Conservation (phyloP, 805 yeast genomes). For the Candida qinlingensis region DNA sequence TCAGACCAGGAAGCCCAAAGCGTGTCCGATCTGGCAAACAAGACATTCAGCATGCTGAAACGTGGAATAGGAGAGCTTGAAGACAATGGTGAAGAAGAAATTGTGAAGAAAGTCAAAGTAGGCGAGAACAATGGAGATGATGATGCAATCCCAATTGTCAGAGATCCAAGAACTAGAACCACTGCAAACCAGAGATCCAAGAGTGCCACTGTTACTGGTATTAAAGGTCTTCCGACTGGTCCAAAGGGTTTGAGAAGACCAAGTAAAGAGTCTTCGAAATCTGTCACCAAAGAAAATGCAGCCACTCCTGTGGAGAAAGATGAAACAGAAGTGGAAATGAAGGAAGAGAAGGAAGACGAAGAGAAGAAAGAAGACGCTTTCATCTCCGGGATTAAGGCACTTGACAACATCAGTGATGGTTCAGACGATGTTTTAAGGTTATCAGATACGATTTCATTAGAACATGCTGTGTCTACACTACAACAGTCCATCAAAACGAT, state of each 20-base stretch:
- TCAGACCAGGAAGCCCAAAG: too few species aligned
- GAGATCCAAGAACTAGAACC: background rate
- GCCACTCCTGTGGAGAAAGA: too few species aligned
- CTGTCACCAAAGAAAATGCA: too few species aligned
- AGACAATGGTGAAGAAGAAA: background rate
- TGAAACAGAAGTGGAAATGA: too few species aligned
- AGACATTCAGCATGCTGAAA: too few species aligned
- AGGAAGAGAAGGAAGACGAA: background rate
- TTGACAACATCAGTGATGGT: background rate
- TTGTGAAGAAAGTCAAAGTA: background rate
- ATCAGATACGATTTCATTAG: conserved; percentile 31
- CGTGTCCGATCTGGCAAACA: too few species aligned
- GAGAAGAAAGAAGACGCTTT: background rate
- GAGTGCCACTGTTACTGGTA: background rate
- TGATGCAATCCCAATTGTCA: background rate
- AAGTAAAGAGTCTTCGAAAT: background rate
- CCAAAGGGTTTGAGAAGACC: background rate
- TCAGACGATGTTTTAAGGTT: conserved; percentile 1
- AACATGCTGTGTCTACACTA: conserved; percentile 47
- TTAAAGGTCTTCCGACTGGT: background rate
- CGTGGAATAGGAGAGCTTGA: too few species aligned
- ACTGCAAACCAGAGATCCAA: background rate
- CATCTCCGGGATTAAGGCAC: background rate
- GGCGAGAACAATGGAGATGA: background rate
- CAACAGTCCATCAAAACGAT: conserved; percentile 48